Percentiles rank a stretch among this genome's conserved stretches.
Conservation (phyloP, 1,284 basidiomycete genomes). For the Mycosarcoma mackinlayi region DNA sequence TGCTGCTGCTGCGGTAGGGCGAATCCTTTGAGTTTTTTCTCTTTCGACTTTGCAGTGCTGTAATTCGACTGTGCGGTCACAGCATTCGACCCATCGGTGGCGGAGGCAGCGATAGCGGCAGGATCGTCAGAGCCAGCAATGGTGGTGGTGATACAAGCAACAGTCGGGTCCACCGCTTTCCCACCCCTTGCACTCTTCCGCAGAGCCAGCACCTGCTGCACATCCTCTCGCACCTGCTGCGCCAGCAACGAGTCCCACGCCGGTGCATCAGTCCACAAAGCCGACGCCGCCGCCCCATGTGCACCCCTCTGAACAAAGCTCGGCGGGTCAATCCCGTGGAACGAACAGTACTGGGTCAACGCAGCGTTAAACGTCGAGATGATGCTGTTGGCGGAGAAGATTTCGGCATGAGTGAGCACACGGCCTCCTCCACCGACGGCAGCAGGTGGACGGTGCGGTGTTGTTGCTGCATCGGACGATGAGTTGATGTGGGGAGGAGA, state of each 20-base stretch:
- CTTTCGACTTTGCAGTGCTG: neutral
- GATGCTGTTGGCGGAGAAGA: conserved; percentile 9
- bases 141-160: too few relatives aligned
- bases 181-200: neutral
- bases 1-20: neutral
- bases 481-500: neutral
- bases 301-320: neutral
- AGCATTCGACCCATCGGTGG: too few relatives aligned
- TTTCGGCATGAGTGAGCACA: conserved; percentile 18
- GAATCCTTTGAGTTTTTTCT: too few relatives aligned
- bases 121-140: too few relatives aligned
- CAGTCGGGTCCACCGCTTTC: too few relatives aligned
- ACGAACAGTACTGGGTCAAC: conserved; percentile 2
- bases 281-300: neutral
- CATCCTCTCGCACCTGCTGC: conserved; percentile 17
- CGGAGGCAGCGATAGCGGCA: too few relatives aligned
- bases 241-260: conserved; percentile 17
- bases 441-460: conserved; percentile 13
- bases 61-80: too few relatives aligned
- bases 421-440: conserved; percentile 38
- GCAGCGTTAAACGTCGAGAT: conserved; percentile 18
- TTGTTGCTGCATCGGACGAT: too few relatives aligned
- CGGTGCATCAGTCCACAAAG: conserved; percentile 36
- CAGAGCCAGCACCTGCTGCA: conserved; percentile 13
- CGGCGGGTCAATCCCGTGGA: conserved; percentile 5